Percentiles rank a stretch among this genome's conserved stretches.
These are phyloP conservation scores for Filobasidium wieringae DNA, from an alignment of 768 basidiomycete genomes.

Conservation along the genomic window DNA sequence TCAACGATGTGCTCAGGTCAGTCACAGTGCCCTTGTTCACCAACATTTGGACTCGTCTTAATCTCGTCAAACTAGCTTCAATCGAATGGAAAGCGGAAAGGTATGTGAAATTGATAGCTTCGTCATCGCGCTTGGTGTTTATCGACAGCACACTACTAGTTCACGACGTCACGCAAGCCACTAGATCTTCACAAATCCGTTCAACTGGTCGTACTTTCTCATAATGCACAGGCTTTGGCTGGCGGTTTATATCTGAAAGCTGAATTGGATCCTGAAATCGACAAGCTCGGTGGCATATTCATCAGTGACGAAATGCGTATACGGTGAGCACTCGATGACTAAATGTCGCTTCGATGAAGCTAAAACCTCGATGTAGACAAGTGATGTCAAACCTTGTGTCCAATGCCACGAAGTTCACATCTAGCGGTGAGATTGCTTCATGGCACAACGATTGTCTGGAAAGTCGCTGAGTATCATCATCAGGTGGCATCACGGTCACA, in stretches of 20 bases:
- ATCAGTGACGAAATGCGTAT: conserved; percentile 73
- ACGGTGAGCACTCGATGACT: conserved; percentile 35
- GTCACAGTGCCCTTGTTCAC: background rate
- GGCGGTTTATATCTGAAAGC: conserved; percentile 52
- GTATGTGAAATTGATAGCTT: conserved; percentile 6
- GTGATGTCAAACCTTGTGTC: conserved; percentile 71
- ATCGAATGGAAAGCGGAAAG: conserved; percentile 37
- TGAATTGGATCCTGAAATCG: conserved; percentile 50
- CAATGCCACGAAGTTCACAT: conserved; percentile 41
- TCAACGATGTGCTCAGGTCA: conserved; percentile 40
- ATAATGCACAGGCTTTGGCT: conserved; percentile 34
- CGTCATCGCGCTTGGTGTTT: background rate
- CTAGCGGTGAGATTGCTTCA: conserved; percentile 8
- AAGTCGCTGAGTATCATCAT: no score
- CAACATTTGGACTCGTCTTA: background rate
- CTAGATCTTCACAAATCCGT: conserved; percentile 44
- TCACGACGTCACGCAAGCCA: conserved; percentile 45
- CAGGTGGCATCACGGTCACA: conserved; percentile 52
- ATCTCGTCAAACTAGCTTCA: conserved; percentile 16
- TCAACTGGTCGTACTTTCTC: conserved; percentile 40
- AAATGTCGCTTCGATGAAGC: no score
- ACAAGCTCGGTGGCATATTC: conserved; percentile 43
- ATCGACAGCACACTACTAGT: conserved; percentile 47
- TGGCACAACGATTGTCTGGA: no score
- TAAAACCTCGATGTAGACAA: conserved; percentile 39